These are phyloP conservation scores for Thielaviopsis musarum DNA, from an alignment of 2,329 filamentous ascomycete species.

Conservation along the genomic window DNA sequence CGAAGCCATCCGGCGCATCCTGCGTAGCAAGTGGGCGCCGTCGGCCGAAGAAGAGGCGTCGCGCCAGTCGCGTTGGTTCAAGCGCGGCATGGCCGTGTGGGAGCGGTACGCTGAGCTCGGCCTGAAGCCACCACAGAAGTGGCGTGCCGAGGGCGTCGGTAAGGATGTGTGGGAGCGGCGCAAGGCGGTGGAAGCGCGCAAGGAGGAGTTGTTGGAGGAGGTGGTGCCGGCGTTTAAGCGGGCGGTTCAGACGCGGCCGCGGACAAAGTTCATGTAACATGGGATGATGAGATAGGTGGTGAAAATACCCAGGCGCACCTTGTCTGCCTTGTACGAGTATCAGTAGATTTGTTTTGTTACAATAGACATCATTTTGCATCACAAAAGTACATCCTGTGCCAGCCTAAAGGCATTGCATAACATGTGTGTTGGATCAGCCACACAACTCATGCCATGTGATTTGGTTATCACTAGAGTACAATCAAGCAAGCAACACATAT, in stretches of 20 bases:
- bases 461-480: too few relatives aligned
- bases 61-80: conserved; percentile 44
- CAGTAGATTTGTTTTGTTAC: too few relatives aligned
- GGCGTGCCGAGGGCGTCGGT: conserved; percentile 37
- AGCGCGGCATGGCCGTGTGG: conserved; percentile 44
- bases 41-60: conserved; percentile 36
- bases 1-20: conserved; percentile 73
- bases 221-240: not conserved
- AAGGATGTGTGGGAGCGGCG: conserved; percentile 1
- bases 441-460: too few relatives aligned
- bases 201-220: not conserved
- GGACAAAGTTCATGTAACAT: conserved; percentile 10
- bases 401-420: too few relatives aligned
- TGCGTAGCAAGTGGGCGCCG: conserved; percentile 63
- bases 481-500: too few relatives aligned
- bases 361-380: too few relatives aligned
- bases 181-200: not conserved
- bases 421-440: too few relatives aligned
- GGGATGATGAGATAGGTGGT: not conserved
- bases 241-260: conserved; percentile 2
- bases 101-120: conserved; percentile 40
- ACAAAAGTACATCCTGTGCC: too few relatives aligned
- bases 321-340: too few relatives aligned
- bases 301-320: too few relatives aligned
- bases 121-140: conserved; percentile 41